Evolutionary conservation across 176 grass and related monocot genomes (phyloP).

Genomic region (Oryza officinalis): DNA sequence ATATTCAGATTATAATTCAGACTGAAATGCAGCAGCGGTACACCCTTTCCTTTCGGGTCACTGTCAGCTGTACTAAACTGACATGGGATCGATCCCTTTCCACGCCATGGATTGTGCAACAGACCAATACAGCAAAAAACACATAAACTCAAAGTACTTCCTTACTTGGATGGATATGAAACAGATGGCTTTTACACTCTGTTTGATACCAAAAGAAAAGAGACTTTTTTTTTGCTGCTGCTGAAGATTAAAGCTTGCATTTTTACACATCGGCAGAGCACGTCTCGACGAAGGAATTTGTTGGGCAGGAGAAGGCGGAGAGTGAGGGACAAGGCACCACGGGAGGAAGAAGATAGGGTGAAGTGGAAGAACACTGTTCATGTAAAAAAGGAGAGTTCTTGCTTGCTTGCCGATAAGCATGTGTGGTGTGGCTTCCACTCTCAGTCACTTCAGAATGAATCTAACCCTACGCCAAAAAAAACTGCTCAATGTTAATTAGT

Average conservation of each 20-base stretch:
- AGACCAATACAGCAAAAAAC: not conserved
- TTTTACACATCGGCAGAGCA: slow-evolving; percentile 38
- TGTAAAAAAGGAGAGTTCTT: not conserved
- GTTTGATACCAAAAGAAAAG: not conserved
- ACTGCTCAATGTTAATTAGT: too few relatives aligned
- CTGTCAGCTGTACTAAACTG: not conserved
- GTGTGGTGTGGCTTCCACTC: not conserved
- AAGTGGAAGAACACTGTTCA: not conserved
- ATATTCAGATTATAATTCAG: not conserved
- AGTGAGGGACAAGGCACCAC: not conserved
- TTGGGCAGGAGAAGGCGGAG: not conserved
- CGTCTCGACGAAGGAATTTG: not conserved
- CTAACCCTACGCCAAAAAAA: not conserved
- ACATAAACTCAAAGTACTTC: not conserved
- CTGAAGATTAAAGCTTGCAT: not conserved
- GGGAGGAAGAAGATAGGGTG: not conserved
- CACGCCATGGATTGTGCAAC: slow-evolving; percentile 8
- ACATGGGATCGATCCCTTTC: slow-evolving; percentile 21
- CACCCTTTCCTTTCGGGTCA: slow-evolving; percentile 5
- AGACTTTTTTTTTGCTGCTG: not conserved
- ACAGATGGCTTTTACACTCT: not conserved
- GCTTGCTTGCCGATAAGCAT: not conserved
- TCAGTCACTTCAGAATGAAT: not conserved
- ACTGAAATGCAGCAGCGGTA: not conserved
- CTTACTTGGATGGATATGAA: not conserved